Conservation (phyloP, 352 stramenopile genomes). For the Blastocystis sp. region DNA sequence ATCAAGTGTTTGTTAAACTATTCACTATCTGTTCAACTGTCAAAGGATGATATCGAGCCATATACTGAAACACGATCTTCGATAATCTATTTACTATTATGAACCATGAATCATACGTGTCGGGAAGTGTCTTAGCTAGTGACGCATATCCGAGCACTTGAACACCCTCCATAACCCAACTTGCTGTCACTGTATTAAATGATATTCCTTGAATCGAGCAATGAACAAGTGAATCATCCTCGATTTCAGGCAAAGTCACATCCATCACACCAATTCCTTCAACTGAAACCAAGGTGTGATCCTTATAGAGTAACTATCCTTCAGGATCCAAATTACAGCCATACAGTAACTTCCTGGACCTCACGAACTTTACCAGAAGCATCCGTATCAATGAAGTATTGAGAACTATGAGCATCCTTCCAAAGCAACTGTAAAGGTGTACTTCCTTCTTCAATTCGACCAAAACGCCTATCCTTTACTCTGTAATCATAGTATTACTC, state of each 20-base stretch:
- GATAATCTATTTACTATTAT: constrained; percentile 1
- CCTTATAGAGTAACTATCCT: constrained; percentile 22
- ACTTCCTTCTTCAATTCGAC: not conserved
- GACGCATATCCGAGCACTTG: not conserved
- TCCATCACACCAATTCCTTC: constrained; percentile 29
- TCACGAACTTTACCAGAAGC: not conserved
- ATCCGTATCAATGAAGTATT: constrained; percentile 41
- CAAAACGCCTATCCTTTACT: not conserved
- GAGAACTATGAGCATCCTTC: constrained; percentile 36
- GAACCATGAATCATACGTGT: not conserved
- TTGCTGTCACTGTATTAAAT: not conserved
- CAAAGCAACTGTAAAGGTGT: constrained; percentile 43
- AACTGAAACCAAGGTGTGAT: not conserved
- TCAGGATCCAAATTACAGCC: no score
- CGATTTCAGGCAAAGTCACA: not conserved
- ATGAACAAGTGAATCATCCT: constrained; percentile 21
- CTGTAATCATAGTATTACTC: not conserved
- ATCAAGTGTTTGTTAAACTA: constrained; percentile 42
- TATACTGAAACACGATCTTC: constrained; percentile 65
- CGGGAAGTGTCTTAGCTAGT: constrained; percentile 18
- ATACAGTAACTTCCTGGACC: constrained; percentile 1
- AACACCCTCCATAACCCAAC: not conserved
- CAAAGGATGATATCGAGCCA: constrained; percentile 38
- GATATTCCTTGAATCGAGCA: not conserved
- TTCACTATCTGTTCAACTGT: not conserved